A percentile compares a stretch with the other conserved stretches of the same genome.
Conservation (phyloP, 2,329 filamentous ascomycete genomes). For the Aureobasidium melanogenum region DNA sequence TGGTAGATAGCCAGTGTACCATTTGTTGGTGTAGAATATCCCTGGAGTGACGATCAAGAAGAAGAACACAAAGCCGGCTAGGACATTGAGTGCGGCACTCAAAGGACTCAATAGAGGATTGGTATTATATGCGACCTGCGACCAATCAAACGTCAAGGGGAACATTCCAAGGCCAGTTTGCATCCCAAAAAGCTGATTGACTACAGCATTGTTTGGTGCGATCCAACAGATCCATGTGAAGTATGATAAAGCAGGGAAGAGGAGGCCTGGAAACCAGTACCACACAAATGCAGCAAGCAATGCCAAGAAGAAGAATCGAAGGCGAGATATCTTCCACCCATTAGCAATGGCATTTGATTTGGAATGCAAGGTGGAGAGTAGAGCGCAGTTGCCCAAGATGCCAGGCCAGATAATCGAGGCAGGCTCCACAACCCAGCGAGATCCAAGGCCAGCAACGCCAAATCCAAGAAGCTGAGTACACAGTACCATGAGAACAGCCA, state of each 20-base stretch:
- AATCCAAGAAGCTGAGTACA: conserved; percentile 84
- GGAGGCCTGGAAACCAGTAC: conserved; percentile 75
- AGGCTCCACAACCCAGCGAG: conserved; percentile 73
- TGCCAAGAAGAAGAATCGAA: conserved; percentile 73
- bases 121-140: conserved; percentile 78
- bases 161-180: conserved; percentile 64
- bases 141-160: conserved; percentile 85
- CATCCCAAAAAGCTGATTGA: conserved; percentile 82
- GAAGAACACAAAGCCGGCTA: conserved; percentile 35
- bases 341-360: conserved; percentile 73
- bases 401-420: conserved; percentile 89
- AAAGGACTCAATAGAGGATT: conserved; percentile 45
- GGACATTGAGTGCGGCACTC: conserved; percentile 34
- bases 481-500: conserved; percentile 74
- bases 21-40: conserved; percentile 34
- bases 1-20: conserved; percentile 73
- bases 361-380: conserved; percentile 73
- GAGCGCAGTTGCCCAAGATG: conserved; percentile 77
- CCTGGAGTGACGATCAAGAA: conserved; percentile 37
- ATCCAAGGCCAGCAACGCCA: conserved; percentile 72
- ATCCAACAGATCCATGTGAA: conserved; percentile 89
- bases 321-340: conserved; percentile 56
- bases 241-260: conserved; percentile 78
- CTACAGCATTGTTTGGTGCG: conserved; percentile 73
- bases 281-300: conserved; percentile 65